Percentiles rank a stretch among this genome's conserved stretches.
phyloP scores from a whole-genome alignment of 257 asterid genomes.

The Gynochthodes officinalis region DNA sequence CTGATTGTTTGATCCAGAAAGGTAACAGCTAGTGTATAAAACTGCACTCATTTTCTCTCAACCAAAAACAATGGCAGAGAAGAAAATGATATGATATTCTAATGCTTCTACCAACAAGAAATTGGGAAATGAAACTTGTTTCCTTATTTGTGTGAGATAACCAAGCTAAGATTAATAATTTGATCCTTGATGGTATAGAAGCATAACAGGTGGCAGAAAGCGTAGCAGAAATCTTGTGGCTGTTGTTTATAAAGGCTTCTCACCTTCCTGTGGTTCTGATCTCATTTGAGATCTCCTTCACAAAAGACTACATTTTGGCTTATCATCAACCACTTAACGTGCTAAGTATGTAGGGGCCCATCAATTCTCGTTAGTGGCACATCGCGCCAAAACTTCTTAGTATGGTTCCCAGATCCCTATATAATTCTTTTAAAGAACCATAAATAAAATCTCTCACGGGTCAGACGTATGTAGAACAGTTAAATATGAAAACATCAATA shows the following conservation, averaged over 20 bases:
- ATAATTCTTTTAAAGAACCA: no score
- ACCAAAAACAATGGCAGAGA: slow-evolving; percentile 22
- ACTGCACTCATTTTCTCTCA: slow-evolving; percentile 49
- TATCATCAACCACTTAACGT: slow-evolving; percentile 21
- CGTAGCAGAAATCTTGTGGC: neutral
- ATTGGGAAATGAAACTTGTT: neutral
- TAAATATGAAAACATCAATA: neutral
- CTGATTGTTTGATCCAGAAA: slow-evolving; percentile 42
- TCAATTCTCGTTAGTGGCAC: neutral
- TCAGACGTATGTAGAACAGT: neutral
- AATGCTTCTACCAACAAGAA: neutral
- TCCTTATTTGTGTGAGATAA: neutral
- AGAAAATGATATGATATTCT: neutral
- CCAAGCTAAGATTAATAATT: neutral
- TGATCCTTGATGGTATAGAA: neutral
- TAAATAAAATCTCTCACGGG: no score
- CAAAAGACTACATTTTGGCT: neutral
- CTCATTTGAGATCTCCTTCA: neutral
- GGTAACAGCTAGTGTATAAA: slow-evolving; percentile 36
- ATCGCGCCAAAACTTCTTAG: neutral
- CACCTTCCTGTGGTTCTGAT: slow-evolving; percentile 29
- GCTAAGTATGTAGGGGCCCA: neutral
- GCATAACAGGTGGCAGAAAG: neutral
- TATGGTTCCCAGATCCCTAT: neutral
- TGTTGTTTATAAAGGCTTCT: neutral